Evolutionary conservation across 2,329 filamentous ascomycete species (phyloP), one percentile per base, ranked within the genome.

Genomic region (Ascochyta fabae): DNA sequence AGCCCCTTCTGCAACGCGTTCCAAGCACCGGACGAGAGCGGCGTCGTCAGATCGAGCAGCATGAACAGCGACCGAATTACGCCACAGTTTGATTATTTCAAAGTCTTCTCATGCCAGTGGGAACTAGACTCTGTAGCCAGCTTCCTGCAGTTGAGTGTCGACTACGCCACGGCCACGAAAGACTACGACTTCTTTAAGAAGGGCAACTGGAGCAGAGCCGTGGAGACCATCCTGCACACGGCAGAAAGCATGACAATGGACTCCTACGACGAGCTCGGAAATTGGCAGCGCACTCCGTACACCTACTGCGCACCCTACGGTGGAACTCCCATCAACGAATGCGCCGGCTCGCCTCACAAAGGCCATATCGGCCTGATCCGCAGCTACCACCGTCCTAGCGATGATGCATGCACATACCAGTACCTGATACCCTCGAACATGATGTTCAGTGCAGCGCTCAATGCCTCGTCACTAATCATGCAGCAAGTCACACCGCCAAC

Each of bases 391-490:
- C 73, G 80, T 8, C 81, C 81, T 5, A 77, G 75, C 22, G 81
- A 83, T 59, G 80, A 83, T 56, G 69, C 78, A 1, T 81, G 79
- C 12, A 81, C 80, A 34, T 82, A 76, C 56, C 79, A 82, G 59
- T 77, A 80, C 52, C 75, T 83, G 40, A 78, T 82, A 40, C 80
- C 80, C 0, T 74, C 74, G 16, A 84, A 83, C 51, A 92, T 92
- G 88, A 90, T 91, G 88, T 88, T 92, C 63, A 80, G 86, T 24
- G 77, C 81, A 9, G 88, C 86, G 59, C 81, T 92, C 9, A 80
- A 79, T 29, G 77, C 80, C 0, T 77, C 81, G 0, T 78, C 80
- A 9, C 61, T 71, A 6, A 86, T 87, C 69, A 83, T 84, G 77
- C 75, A 71, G 16, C 72, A 72, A 24, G 71, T 86, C 42, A 68